These are phyloP conservation scores for Paramecium caudatum DNA, from an alignment of 73 alveolate genomes.

Conservation along the genomic window DNA sequence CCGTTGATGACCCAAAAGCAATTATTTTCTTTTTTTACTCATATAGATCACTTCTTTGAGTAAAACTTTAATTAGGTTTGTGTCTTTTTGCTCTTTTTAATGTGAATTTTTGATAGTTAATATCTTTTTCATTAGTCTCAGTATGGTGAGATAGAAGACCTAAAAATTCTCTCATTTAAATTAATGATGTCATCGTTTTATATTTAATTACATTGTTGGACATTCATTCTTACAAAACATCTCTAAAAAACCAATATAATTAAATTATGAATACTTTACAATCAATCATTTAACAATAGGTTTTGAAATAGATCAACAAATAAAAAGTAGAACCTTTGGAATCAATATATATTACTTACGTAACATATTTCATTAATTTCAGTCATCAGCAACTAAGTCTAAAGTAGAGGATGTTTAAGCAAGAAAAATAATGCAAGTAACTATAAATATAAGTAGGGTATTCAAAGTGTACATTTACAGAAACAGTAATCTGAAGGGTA, in stretches of 20 bases:
- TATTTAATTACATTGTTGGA: too few relatives aligned
- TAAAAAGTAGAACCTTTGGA: constrained; percentile 28
- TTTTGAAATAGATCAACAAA: constrained; percentile 20
- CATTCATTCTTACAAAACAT: too few relatives aligned
- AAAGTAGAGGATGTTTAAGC: constrained; percentile 16
- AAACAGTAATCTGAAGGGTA: constrained; percentile 17
- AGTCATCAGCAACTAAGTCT: constrained; percentile 13
- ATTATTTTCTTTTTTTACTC: neutral
- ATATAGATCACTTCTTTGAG: neutral
- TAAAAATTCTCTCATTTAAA: neutral
- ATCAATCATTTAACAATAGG: neutral
- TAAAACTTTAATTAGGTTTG: neutral
- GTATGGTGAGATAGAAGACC: neutral
- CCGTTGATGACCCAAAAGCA: neutral
- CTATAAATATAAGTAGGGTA: constrained; percentile 36
- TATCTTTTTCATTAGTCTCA: neutral
- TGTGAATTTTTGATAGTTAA: neutral
- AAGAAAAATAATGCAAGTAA: constrained; percentile 35
- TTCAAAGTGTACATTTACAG: constrained; percentile 40
- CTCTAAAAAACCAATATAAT: too few relatives aligned
- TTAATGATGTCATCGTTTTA: constrained; percentile 22
- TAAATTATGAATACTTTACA: neutral
- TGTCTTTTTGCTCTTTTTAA: neutral
- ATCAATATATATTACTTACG: constrained; percentile 18
- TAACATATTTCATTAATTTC: neutral